Evolutionary conservation across 148 eudicot genomes (phyloP).

Genomic region (Beta vulgaris): DNA sequence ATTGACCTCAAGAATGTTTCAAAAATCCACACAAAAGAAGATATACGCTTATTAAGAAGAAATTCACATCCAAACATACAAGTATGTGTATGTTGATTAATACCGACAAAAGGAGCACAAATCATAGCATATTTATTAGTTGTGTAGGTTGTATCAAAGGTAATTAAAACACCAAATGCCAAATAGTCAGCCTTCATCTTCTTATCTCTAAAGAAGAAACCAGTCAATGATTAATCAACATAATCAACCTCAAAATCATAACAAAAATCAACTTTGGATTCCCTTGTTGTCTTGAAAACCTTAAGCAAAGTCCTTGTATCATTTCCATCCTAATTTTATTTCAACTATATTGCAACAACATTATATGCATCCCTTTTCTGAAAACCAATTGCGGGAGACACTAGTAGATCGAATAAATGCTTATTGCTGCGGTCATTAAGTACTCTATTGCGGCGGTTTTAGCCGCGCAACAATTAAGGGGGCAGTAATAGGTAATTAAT

Average conservation of each 20-base stretch:
- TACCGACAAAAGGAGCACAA: slow-evolving; percentile 3
- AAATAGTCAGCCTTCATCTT: background rate
- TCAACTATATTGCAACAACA: too few relatives aligned
- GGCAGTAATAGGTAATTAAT: too few relatives aligned
- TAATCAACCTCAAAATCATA: background rate
- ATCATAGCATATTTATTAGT: background rate
- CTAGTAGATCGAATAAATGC: too few relatives aligned
- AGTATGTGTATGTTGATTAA: background rate
- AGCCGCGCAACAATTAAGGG: too few relatives aligned
- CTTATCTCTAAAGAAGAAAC: too few relatives aligned
- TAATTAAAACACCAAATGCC: background rate
- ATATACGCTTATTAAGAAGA: background rate
- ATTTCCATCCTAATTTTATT: background rate
- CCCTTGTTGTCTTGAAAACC: background rate
- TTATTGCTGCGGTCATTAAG: too few relatives aligned
- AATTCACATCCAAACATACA: background rate
- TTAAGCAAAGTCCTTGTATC: background rate
- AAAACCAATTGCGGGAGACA: too few relatives aligned
- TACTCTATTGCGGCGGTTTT: too few relatives aligned
- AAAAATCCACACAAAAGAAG: background rate
- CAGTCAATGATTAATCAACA: too few relatives aligned
- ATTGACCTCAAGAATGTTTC: background rate
- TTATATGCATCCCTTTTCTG: too few relatives aligned
- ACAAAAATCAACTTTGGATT: background rate
- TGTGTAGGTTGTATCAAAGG: background rate